phyloP scores from a whole-genome alignment of 2,329 filamentous ascomycete genomes.

The Didymosphaeria variabile region DNA sequence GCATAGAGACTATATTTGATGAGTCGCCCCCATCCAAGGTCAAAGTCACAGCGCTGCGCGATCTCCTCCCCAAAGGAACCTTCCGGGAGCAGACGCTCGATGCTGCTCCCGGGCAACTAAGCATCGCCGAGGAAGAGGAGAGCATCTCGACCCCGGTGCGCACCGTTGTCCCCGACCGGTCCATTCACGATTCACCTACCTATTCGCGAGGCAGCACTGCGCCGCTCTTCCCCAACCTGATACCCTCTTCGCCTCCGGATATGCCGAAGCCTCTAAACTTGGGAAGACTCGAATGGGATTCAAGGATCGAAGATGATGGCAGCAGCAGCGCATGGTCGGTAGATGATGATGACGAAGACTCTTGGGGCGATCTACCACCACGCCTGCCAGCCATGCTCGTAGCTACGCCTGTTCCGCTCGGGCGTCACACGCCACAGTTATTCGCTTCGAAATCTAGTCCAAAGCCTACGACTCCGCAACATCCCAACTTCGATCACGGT shows the following conservation, averaged over 20 bases:
- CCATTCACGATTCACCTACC: conserved; percentile 48
- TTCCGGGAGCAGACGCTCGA: conserved; percentile 50
- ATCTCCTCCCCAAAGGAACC: conserved; percentile 58
- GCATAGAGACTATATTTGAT: conserved; percentile 82
- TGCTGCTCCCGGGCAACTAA: conserved; percentile 50
- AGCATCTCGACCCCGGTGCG: conserved; percentile 59
- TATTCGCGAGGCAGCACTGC: conserved; percentile 36
- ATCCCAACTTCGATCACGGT: conserved; percentile 45
- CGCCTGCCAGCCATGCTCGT: conserved; percentile 41
- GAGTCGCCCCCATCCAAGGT: conserved; percentile 68
- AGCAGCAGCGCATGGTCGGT: conserved; percentile 54
- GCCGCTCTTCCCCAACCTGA: conserved; percentile 51
- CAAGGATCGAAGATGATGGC: conserved; percentile 49
- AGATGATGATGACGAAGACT: conserved; percentile 49
- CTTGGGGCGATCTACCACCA: conserved; percentile 51
- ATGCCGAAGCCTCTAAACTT: conserved; percentile 54
- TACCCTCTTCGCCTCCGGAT: conserved; percentile 57
- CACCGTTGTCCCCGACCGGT: conserved; percentile 50
- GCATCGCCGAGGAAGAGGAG: conserved; percentile 61
- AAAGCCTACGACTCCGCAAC: conserved; percentile 50
- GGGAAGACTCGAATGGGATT: conserved; percentile 53
- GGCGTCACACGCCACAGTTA: conserved; percentile 43
- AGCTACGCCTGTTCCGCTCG: conserved; percentile 42
- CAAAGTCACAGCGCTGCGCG: conserved; percentile 57
- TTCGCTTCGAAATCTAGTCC: conserved; percentile 45